Evolutionary conservation across 176 grass and related monocot species (phyloP).

Genomic region (Aegilops bicornis): DNA sequence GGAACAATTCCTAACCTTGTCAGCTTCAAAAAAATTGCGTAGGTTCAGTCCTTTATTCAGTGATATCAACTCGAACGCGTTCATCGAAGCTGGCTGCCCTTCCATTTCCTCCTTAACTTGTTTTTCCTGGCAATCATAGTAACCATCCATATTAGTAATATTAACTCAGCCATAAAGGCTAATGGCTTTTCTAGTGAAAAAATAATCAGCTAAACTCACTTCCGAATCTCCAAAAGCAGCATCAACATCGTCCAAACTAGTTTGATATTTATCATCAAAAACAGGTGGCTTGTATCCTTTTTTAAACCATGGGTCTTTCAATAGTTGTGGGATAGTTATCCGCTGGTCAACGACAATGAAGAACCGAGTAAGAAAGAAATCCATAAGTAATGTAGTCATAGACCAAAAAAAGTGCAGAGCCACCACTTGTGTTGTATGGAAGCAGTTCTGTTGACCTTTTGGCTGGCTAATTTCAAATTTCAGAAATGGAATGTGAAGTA

Average conservation of each 20-base stretch:
- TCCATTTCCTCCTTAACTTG: slow-evolving; percentile 72
- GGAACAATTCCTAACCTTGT: slow-evolving; percentile 45
- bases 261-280: slow-evolving; percentile 53
- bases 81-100: slow-evolving; percentile 70
- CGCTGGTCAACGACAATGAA: slow-evolving; percentile 37
- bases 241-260: slow-evolving; percentile 68
- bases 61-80: slow-evolving; percentile 90
- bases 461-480: not conserved
- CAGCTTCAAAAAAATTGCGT: slow-evolving; percentile 77
- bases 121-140: slow-evolving; percentile 56
- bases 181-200: slow-evolving; percentile 20
- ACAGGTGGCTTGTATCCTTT: slow-evolving; percentile 73
- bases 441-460: slow-evolving; percentile 2
- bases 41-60: slow-evolving; percentile 80
- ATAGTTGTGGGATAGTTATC: slow-evolving; percentile 69
- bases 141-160: not conserved
- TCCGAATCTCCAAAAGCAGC: slow-evolving; percentile 82
- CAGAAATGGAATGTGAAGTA: not conserved
- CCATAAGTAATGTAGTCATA: not conserved
- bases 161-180: not conserved
- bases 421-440: not conserved
- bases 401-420: not conserved
- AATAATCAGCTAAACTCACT: slow-evolving; percentile 41
- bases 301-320: slow-evolving; percentile 83
- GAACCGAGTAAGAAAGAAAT: slow-evolving; percentile 15